These are phyloP conservation scores for Suillus paluster DNA, from an alignment of 768 basidiomycete genomes.

Conservation along the genomic window DNA sequence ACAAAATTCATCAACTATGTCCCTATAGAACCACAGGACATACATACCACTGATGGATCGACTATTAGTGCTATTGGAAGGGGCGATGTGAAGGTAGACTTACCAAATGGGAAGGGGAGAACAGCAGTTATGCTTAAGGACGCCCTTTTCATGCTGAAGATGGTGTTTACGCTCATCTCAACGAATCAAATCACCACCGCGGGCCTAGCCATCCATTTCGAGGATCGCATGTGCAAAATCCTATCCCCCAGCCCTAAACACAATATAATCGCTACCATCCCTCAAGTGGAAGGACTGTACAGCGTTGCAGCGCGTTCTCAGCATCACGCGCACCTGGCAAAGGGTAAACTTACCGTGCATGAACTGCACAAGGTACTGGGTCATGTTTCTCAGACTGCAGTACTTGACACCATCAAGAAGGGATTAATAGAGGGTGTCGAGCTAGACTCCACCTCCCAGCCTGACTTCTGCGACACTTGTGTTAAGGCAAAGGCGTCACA, in stretches of 20 bases:
- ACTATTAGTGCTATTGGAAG: not conserved
- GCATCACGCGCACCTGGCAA: too few relatives aligned
- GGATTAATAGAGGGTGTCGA: slow-evolving; percentile 30
- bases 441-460: slow-evolving; percentile 22
- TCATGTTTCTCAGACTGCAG: not conserved
- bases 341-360: too few relatives aligned
- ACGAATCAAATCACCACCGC: not conserved
- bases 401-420: slow-evolving; percentile 4
- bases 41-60: not conserved
- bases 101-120: not conserved
- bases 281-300: not conserved
- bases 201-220: not conserved
- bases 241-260: not conserved
- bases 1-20: not conserved
- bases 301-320: not conserved
- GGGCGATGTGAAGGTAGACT: not conserved
- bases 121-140: not conserved
- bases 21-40: not conserved
- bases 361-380: too few relatives aligned
- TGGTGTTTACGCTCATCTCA: slow-evolving; percentile 4
- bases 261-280: not conserved
- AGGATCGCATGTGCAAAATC: not conserved
- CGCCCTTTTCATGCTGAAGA: not conserved
- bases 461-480: not conserved
- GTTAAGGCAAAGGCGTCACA: not conserved